These are phyloP conservation scores for Chrysopogon serrulatus DNA, from an alignment of 176 grass and related monocot species.

Conservation along the genomic window DNA sequence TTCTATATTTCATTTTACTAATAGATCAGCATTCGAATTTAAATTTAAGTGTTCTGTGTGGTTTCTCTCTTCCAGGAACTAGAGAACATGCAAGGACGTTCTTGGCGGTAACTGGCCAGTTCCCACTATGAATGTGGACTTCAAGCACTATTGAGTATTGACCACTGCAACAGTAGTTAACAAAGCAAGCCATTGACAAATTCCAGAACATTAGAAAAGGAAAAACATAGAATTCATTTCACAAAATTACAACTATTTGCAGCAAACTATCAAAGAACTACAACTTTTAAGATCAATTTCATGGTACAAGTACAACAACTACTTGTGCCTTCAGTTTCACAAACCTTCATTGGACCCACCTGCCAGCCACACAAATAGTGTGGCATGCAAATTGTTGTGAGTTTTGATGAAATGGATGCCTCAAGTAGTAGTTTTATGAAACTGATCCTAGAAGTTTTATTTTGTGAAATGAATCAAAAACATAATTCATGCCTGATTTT, in stretches of 20 bases:
- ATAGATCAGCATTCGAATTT: neutral
- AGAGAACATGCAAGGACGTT: neutral
- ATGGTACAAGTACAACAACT: neutral
- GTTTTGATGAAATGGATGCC: neutral
- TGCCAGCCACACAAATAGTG: neutral
- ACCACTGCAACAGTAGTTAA: neutral
- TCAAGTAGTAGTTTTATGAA: neutral
- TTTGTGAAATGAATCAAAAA: neutral
- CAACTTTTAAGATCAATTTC: neutral
- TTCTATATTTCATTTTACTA: constrained; percentile 15
- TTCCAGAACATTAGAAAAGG: neutral
- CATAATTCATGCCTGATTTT: neutral
- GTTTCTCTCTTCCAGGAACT: neutral
- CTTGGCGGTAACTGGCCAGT: neutral
- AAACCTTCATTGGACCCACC: neutral
- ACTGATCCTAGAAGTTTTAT: neutral
- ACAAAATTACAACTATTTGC: neutral
- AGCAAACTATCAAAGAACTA: neutral
- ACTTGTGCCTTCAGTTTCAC: neutral
- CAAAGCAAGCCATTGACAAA: constrained; percentile 15
- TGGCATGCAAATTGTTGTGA: neutral
- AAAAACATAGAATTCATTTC: neutral
- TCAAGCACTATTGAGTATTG: neutral
- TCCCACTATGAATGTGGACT: neutral
- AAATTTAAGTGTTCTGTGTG: neutral